Conservation (phyloP, 352 stramenopile species). For the Peronospora destructor region DNA sequence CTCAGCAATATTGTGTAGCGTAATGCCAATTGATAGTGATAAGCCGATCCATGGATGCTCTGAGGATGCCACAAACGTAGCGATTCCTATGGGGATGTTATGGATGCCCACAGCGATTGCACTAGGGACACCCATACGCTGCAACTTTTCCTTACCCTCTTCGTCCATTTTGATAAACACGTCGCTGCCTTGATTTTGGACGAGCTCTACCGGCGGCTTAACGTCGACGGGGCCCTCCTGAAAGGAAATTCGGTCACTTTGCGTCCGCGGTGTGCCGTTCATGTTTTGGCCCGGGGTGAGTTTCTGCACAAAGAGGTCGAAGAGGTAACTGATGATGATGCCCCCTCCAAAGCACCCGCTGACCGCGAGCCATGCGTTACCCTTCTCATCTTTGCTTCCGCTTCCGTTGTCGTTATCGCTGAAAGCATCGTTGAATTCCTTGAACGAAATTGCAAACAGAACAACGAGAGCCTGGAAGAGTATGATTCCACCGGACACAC, state of each 20-base stretch:
- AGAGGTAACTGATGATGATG: constrained; percentile 44
- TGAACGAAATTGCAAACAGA: constrained; percentile 44
- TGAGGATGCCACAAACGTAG: constrained; percentile 89
- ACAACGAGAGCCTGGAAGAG: constrained; percentile 73
- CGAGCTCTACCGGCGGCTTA: constrained; percentile 25
- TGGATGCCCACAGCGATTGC: constrained; percentile 92
- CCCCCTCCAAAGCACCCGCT: constrained; percentile 80
- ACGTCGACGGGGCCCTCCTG: constrained; percentile 18
- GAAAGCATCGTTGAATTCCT: constrained; percentile 37
- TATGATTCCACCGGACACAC: constrained; percentile 63
- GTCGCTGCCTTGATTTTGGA: constrained; percentile 20
- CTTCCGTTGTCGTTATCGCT: constrained; percentile 14
- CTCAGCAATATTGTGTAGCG: constrained; percentile 95
- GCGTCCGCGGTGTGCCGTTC: constrained; percentile 26
- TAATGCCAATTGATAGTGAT: constrained; percentile 89
- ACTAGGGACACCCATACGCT: constrained; percentile 87
- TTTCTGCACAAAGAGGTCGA: constrained; percentile 38
- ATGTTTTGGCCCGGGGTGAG: constrained; percentile 31
- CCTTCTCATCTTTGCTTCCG: constrained; percentile 17
- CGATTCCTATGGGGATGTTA: constrained; percentile 95
- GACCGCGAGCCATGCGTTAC: constrained; percentile 61
- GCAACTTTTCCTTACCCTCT: constrained; percentile 46
- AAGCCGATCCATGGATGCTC: constrained; percentile 82
- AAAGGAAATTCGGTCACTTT: constrained; percentile 23
- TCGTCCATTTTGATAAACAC: constrained; percentile 40